Evolutionary conservation across 1,139 yeast genomes (phyloP).

Genomic region (Petasospora fabianii): DNA sequence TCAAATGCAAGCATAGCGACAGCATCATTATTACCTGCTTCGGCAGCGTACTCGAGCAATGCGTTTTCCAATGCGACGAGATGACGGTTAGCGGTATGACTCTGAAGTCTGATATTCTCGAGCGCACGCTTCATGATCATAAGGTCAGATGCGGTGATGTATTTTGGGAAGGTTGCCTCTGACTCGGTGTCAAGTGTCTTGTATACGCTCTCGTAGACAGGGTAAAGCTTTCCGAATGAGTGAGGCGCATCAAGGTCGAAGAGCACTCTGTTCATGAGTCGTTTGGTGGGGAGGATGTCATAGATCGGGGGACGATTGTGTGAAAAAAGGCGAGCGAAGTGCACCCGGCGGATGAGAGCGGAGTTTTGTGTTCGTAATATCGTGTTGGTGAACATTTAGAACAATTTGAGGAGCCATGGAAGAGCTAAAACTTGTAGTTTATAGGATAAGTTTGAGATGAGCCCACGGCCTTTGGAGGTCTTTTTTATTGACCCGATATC

Average conservation of each 20-base stretch:
- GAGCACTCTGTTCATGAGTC: conserved; percentile 51
- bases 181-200: conserved; percentile 19
- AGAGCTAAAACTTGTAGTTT: too few relatives aligned
- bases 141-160: conserved; percentile 52
- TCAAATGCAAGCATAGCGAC: conserved; percentile 67
- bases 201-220: conserved; percentile 40
- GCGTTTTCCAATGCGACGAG: conserved; percentile 62
- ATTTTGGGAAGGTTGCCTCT: conserved; percentile 39
- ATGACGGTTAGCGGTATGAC: conserved; percentile 54
- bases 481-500: too few relatives aligned
- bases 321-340: conserved; percentile 6
- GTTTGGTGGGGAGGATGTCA: conserved; percentile 56
- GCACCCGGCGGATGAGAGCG: neutral
- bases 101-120: conserved; percentile 55
- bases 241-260: conserved; percentile 64
- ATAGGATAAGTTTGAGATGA: too few relatives aligned
- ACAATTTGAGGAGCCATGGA: too few relatives aligned
- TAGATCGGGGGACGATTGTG: conserved; percentile 40
- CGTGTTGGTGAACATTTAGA: too few relatives aligned
- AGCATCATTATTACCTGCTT: conserved; percentile 78
- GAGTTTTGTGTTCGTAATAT: too few relatives aligned
- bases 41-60: conserved; percentile 78
- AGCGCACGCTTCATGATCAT: conserved; percentile 67
- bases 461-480: too few relatives aligned
- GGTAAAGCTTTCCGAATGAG: conserved; percentile 49